Evolutionary conservation across 805 yeast genomes (phyloP).

Genomic region (Pichia membranifaciens): DNA sequence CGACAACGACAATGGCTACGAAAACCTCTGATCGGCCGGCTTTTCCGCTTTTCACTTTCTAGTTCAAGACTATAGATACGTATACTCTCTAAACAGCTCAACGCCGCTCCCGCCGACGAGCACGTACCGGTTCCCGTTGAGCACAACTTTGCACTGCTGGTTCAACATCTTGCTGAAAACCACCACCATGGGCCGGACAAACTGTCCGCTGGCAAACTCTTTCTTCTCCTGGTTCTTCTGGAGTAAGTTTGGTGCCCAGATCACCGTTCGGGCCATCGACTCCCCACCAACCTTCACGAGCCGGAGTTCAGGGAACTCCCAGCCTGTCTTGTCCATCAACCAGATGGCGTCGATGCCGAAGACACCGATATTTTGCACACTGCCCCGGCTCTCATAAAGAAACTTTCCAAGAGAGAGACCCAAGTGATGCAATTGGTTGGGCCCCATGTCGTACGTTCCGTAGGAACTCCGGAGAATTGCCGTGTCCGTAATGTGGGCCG

Average conservation of each 20-base stretch:
- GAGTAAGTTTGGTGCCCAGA: not conserved
- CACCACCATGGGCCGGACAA: constrained; percentile 3
- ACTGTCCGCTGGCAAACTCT: not conserved
- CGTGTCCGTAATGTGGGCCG: too few species aligned
- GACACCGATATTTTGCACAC: constrained; percentile 7
- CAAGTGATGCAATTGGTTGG: not conserved
- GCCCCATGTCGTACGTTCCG: not conserved
- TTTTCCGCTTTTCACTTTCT: not conserved
- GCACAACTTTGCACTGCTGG: constrained; percentile 1
- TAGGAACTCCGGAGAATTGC: not conserved
- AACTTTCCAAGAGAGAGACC: not conserved
- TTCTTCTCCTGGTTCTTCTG: not conserved
- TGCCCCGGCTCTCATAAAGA: not conserved
- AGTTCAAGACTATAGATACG: not conserved
- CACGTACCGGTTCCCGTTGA: not conserved
- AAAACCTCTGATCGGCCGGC: not conserved
- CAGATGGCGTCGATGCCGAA: constrained; percentile 9
- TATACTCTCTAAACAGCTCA: constrained; percentile 1
- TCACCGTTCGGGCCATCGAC: constrained; percentile 1
- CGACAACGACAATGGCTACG: constrained; percentile 8
- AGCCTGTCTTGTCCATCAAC: constrained; percentile 1
- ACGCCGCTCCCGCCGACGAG: constrained; percentile 6
- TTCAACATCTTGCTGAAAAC: constrained; percentile 7
- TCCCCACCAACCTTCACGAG: constrained; percentile 5
- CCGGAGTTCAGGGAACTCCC: not conserved